Base-by-base conservation (phyloP, 352 stramenopile species). In the Pilasporangium apinafurcum region DNA sequence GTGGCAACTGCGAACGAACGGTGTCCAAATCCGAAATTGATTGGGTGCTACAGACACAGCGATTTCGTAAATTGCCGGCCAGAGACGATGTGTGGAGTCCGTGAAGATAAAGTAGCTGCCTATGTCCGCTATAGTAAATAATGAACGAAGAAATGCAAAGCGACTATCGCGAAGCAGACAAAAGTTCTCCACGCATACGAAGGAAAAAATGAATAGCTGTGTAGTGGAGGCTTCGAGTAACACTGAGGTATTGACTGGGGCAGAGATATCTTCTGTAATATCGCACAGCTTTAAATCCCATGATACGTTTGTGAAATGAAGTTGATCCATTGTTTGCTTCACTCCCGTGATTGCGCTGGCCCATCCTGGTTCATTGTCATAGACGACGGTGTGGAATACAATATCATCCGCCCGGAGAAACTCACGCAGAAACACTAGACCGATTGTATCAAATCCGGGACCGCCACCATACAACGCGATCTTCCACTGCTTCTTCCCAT, bases 141-240 rank as follows among this genome's bases (percentile, higher is more conserved):
- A 56, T 30, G 68, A 74, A 10, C 64, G 68, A 0, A 87, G 44
- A 29, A 87, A 85, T 4, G 51, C 39, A 42, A 68, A 87, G 18
- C 56, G 37, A 36, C 53, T 74, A 37, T 68, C 48, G 17, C 58
- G 53, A 3, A 87, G 53, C 12, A 85, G 51, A 34, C 56, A 66
- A 17, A 74, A 83, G 41, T 85, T 87, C 38, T 87, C 75, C 24
- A 83, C 75, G 37, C 71, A 85, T 28, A 87, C 75, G 41, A 87
- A 87, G 6, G 71, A 75, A 28, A 87, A 87, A 18, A 84, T 50
- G 21, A 84, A 75, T 2, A 85, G 37, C 12, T 81, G 51, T 4
- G 62, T 83, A 14, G 35, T 21, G 2, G 29, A 17, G 5, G 73
- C 27, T 13, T 75, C 56, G 29, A 37, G 20, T 10, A 29, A 22